phyloP scores from a whole-genome alignment of 2,329 filamentous ascomycete genomes.

The Sphaerostilbella broomeana region DNA sequence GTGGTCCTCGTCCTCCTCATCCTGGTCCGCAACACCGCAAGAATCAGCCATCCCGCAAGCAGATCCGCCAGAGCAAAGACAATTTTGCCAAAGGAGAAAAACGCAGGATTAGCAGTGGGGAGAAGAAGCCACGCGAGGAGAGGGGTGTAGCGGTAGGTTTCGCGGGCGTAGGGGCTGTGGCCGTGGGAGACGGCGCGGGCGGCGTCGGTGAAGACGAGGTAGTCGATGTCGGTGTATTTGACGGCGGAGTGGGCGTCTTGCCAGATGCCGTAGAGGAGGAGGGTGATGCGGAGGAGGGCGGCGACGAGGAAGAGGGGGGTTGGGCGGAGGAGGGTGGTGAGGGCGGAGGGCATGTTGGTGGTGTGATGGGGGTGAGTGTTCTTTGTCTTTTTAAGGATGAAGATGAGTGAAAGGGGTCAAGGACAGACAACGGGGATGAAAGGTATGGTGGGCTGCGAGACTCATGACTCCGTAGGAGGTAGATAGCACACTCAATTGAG shows the following conservation, averaged over 20 bases:
- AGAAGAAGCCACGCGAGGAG: conserved; percentile 85
- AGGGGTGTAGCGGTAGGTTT: conserved; percentile 96
- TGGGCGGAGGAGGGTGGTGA: conserved; percentile 26
- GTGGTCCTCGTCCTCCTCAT: no score
- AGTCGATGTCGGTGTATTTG: conserved; percentile 99
- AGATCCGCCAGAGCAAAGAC: conserved; percentile 82
- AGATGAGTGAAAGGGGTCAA: not conserved
- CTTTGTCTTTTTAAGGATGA: not conserved
- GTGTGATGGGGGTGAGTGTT: conserved; percentile 2
- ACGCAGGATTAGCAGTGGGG: conserved; percentile 57
- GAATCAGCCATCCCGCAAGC: conserved; percentile 73
- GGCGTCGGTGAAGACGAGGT: conserved; percentile 95
- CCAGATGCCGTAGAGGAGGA: conserved; percentile 84
- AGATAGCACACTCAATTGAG: not conserved
- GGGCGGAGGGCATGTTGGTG: conserved; percentile 9
- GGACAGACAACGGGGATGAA: no score
- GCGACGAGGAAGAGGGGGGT: conserved; percentile 49
- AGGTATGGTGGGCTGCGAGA: not conserved
- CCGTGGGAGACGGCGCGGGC: conserved; percentile 66
- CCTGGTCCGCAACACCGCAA: conserved; percentile 29
- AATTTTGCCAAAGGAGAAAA: conserved; percentile 81
- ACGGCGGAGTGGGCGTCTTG: conserved; percentile 88
- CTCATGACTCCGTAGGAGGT: not conserved
- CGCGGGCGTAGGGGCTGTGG: conserved; percentile 73
- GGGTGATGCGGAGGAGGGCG: conserved; percentile 58